phyloP scores from a whole-genome alignment of 225 moss, liverwort and hornwort species.

The Pseudoscleropodium purum region DNA sequence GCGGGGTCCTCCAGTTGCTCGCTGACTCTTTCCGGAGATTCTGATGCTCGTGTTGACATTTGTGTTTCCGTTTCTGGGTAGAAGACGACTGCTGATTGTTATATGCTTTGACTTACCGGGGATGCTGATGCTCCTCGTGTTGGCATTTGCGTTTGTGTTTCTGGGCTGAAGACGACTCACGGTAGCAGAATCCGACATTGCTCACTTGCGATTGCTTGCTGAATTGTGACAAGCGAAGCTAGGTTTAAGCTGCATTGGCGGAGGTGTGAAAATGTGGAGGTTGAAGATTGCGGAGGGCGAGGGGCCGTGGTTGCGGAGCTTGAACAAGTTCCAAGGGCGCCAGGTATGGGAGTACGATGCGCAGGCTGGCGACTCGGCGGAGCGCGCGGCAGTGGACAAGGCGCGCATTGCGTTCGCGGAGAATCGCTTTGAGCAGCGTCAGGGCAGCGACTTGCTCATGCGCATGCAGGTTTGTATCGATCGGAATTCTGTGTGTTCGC shows the following conservation, averaged over 20 bases:
- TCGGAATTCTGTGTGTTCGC: not conserved
- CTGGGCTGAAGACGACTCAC: not conserved
- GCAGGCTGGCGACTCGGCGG: slow-evolving; percentile 37
- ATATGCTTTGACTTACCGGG: too few species aligned
- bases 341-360: slow-evolving; percentile 85
- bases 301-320: slow-evolving; percentile 56
- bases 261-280: slow-evolving; percentile 56
- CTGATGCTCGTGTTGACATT: too few species aligned
- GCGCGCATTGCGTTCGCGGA: slow-evolving; percentile 44
- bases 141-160: not conserved
- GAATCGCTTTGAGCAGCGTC: slow-evolving; percentile 56
- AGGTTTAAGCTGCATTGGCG: not conserved
- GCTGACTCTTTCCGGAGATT: too few species aligned
- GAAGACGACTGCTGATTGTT: too few species aligned
- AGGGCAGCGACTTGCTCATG: slow-evolving; percentile 83
- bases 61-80: too few species aligned
- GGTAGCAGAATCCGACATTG: not conserved
- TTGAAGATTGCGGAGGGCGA: slow-evolving; percentile 61
- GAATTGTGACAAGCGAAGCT: not conserved
- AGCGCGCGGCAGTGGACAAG: slow-evolving; percentile 54
- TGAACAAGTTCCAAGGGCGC: slow-evolving; percentile 48
- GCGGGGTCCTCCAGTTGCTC: too few species aligned
- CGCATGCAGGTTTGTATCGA: slow-evolving; percentile 52
- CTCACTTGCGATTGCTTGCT: not conserved
- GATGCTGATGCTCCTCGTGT: not conserved